Percentiles rank a stretch among this genome's conserved stretches.
phyloP scores from a whole-genome alignment of 768 basidiomycete species.

The Mrakia blollopis region DNA sequence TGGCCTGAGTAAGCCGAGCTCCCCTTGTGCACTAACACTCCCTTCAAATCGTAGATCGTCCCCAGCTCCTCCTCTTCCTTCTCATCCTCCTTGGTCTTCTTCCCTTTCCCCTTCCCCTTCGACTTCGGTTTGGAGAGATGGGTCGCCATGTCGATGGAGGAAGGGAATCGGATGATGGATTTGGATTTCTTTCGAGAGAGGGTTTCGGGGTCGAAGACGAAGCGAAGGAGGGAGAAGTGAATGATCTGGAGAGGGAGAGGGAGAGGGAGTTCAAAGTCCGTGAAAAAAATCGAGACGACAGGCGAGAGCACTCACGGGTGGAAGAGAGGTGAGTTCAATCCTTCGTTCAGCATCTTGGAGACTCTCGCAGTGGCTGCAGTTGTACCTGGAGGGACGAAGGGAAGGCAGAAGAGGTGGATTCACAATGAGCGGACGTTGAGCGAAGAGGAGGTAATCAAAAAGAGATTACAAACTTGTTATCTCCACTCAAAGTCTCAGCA shows the following conservation, averaged over 20 bases:
- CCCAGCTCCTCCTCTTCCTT: conserved; percentile 35
- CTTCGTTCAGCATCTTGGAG: conserved; percentile 76
- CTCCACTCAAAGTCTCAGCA: conserved; percentile 65
- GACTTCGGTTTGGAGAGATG: conserved; percentile 49
- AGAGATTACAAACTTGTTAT: conserved; percentile 63
- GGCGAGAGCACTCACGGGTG: conserved; percentile 51
- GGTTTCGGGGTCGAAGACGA: conserved; percentile 73
- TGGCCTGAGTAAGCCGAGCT: conserved; percentile 87
- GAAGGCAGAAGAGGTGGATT: not conserved
- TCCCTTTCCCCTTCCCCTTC: conserved; percentile 13
- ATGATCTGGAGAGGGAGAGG: conserved; percentile 50
- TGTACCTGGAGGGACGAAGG: conserved; percentile 54
- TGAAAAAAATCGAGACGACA: not conserved
- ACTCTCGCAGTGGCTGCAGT: conserved; percentile 65
- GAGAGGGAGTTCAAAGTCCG: not conserved
- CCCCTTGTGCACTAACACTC: conserved; percentile 83
- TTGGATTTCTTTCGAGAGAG: conserved; percentile 85
- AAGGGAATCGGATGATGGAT: conserved; percentile 71
- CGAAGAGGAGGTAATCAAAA: not conserved
- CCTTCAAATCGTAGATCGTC: conserved; percentile 70
- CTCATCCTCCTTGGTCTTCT: not conserved
- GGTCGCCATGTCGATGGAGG: conserved; percentile 62
- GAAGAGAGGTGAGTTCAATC: conserved; percentile 63
- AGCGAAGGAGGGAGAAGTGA: conserved; percentile 89
- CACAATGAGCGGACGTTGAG: not conserved